Conservation (phyloP, 176 grass and related monocot species). For the Carex littledalei region DNA sequence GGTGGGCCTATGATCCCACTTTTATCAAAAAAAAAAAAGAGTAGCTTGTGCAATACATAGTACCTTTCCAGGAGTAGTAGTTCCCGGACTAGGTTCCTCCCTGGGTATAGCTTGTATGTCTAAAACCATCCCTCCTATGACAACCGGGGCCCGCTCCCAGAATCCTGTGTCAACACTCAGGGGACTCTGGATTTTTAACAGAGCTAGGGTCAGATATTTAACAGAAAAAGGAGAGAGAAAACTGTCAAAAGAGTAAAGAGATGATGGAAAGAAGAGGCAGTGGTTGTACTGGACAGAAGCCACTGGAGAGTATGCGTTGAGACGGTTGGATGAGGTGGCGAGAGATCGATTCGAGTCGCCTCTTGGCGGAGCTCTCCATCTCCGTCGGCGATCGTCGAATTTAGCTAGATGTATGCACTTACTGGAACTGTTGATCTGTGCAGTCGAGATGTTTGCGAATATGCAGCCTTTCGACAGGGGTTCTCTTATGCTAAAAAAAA, state of each 20-base stretch:
- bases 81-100: neutral
- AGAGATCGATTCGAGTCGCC: constrained; percentile 16
- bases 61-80: constrained; percentile 25
- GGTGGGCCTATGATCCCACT: too few species aligned
- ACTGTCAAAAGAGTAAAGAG: neutral
- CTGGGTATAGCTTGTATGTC: constrained; percentile 10
- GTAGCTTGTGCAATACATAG: neutral
- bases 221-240: neutral
- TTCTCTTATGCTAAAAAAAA: too few species aligned
- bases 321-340: neutral
- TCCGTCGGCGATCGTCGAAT: neutral
- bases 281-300: neutral
- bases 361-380: constrained; percentile 17
- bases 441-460: too few species aligned
- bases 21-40: too few species aligned
- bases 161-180: constrained; percentile 12
- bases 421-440: too few species aligned
- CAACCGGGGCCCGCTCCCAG: neutral
- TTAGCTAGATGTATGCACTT: too few species aligned
- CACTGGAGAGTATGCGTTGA: neutral
- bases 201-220: neutral
- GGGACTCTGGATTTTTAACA: neutral
- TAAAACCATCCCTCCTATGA: constrained; percentile 25
- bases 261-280: neutral
- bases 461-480: too few species aligned